A percentile compares a stretch with the other conserved stretches of the same genome.
phyloP scores from a whole-genome alignment of 2,329 filamentous ascomycete species.

The Xylariales sp. region DNA sequence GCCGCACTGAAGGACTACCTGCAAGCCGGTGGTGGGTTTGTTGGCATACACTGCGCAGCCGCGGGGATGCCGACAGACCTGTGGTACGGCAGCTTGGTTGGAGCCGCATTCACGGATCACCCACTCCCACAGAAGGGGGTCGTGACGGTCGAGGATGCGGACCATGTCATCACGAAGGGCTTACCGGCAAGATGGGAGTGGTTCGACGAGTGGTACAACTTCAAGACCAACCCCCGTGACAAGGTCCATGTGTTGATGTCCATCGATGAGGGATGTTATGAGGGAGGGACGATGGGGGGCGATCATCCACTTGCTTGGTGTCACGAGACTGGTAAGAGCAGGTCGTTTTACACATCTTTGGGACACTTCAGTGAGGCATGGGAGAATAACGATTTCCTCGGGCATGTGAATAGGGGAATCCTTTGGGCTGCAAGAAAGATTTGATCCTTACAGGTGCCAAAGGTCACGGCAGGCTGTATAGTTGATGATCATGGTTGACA shows the following conservation, averaged over 20 bases:
- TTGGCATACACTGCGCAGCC: conserved; percentile 36
- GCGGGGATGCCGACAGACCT: conserved; percentile 26
- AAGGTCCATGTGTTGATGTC: conserved; percentile 30
- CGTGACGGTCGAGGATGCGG: conserved; percentile 24
- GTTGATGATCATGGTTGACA: too few relatives aligned
- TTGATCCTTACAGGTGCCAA: too few relatives aligned
- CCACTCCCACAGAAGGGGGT: conserved; percentile 30
- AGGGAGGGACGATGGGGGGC: conserved; percentile 29
- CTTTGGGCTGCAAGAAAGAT: background rate
- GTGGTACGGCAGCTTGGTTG: conserved; percentile 35
- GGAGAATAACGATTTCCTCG: conserved; percentile 23
- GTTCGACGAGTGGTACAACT: conserved; percentile 42
- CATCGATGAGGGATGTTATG: conserved; percentile 30
- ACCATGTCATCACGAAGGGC: conserved; percentile 25
- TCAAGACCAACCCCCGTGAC: conserved; percentile 25
- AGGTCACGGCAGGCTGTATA: too few relatives aligned
- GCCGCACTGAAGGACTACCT: conserved; percentile 29
- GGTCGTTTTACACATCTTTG: conserved; percentile 36
- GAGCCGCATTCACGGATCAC: conserved; percentile 33
- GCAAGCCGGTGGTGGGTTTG: conserved; percentile 30
- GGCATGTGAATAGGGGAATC: conserved; percentile 15
- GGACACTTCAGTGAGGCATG: conserved; percentile 38
- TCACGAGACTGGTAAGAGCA: conserved; percentile 32
- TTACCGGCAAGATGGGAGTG: conserved; percentile 21
- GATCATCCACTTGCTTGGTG: conserved; percentile 37